Evolutionary conservation across 2,329 filamentous ascomycete species (phyloP), one percentile per base, ranked within the genome.

Genomic region (Aspergillus sp.): DNA sequence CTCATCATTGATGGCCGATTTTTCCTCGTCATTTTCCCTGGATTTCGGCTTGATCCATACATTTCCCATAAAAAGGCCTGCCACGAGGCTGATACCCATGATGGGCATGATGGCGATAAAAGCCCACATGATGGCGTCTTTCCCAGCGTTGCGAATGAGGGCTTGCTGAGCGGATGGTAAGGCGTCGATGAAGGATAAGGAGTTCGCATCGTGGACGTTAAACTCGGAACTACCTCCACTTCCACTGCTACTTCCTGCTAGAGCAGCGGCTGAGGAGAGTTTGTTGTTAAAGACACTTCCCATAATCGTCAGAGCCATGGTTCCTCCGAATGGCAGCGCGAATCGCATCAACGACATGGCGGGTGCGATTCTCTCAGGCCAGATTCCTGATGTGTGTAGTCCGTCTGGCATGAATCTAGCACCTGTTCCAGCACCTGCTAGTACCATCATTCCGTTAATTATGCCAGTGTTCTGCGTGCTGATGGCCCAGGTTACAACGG

Each of bases 241-340:
- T 48, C 39, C 43, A 5, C 60, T 66, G 46, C 44, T 43, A 8
- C 5, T 11, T 48, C 39, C 43, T 13, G 36, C 36, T 2, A 46
- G 40, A 5, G 42, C 51, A n/a, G 67, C 45, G 37, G 50, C 39
- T 33, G 42, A 5, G 50, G 58, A 43, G 54, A 70, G 51, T 42
- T 75, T 72, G 42, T 86, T 86, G 56, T 85, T 84, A 61, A 86
- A 86, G 1, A 86, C 81, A 7, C 77, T 74, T 10, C 81, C 76
- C 83, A 86, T 86, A 53, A 86, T 73, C 0, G 82, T 83, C 37
- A 86, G 69, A 0, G 77, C 77, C 3, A 86, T 62, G 0, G 82
- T 85, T 9, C 83, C 82, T 4, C 84, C 83, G 26, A 87, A 76
- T 0, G 81, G 79, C 11, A 78, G 46, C 2, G 80, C 73, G 42